phyloP scores from a whole-genome alignment of 2,329 filamentous ascomycete species.

The Venturia nashicola region DNA sequence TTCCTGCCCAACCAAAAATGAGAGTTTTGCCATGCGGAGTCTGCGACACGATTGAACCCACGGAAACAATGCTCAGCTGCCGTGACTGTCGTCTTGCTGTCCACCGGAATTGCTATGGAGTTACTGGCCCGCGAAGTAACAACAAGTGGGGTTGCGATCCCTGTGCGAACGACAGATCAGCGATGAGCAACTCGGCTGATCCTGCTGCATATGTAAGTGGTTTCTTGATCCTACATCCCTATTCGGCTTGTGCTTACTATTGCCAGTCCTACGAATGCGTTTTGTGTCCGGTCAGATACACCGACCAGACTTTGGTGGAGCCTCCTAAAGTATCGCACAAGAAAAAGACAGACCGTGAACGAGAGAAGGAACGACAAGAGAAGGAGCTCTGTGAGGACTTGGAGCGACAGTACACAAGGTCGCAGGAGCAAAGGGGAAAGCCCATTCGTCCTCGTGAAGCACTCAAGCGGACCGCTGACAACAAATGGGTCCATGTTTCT shows the following conservation, averaged over 20 bases:
- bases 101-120: conserved; percentile 86
- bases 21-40: conserved; percentile 73
- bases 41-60: conserved; percentile 61
- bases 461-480: conserved; percentile 84
- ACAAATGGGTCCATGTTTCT: conserved; percentile 95
- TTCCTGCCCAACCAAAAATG: conserved; percentile 62
- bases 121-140: conserved; percentile 54
- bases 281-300: conserved; percentile 73
- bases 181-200: conserved; percentile 8
- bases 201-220: conserved; percentile 54
- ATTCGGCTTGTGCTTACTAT: conserved; percentile 14
- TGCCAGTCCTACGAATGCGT: conserved; percentile 77
- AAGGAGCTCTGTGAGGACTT: conserved; percentile 67
- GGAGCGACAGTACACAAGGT: conserved; percentile 69
- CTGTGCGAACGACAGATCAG: conserved; percentile 87
- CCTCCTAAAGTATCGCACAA: conserved; percentile 64
- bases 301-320: conserved; percentile 73
- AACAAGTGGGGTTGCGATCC: conserved; percentile 92
- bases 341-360: conserved; percentile 88
- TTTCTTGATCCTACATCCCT: conserved; percentile 17
- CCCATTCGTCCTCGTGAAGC: conserved; percentile 78
- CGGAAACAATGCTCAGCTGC: conserved; percentile 65
- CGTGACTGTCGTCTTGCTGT: conserved; percentile 83
- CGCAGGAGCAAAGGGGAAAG: conserved; percentile 72
- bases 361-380: conserved; percentile 76